Base-by-base conservation (phyloP, 2,329 filamentous ascomycete species). In the Hypocrella siamensis region DNA sequence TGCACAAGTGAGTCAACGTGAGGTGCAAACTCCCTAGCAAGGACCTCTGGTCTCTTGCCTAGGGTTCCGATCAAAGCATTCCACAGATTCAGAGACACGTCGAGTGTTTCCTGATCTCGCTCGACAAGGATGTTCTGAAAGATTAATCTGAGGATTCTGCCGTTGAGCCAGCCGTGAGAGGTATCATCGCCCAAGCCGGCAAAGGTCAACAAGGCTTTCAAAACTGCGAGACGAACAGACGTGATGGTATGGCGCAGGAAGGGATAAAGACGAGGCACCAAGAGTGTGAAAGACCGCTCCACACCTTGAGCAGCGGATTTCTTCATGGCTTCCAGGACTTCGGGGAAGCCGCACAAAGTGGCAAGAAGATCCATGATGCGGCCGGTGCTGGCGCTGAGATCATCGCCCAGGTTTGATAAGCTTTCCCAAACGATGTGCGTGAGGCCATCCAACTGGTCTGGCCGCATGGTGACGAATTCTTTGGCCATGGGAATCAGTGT, bases 381-480 rank as follows among this genome's bases (percentile, higher is more conserved):
- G 30, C 90, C 90, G 8, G 92, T 98, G 52, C 90, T 96, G 4
- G 90, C 90, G 52, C 86, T 96, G 14, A 98, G 66, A 49, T 98
- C 90, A 49, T 98, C 90, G 41, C 88, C 86, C n/a, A 98, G 64
- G 49, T 93, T 92, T 4, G 88, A 93, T 17, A 98, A 64, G 58
- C 90, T 96, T 47, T 93, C 82, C 90, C 90, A 98, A 18, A 98
- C 86, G 36, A 96, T 93, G 48, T 81, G 79, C 53, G 94, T 93
- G 25, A 98, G 71, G 19, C 70, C 67, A 38, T 86, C 76, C 19
- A 98, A 65, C 27, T 83, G 76, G 21, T 66, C 66, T 12, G 84
- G 79, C 12, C 88, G 79, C 52, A 93, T 72, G 24, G 75, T 76
- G 42, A 96, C 86, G 45, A 96, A 92, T 47, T 98, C 90, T 49